Percentiles rank a stretch among this genome's conserved stretches.
Conservation (phyloP, 108 stramenopile species). For the Nannochloropsis oceanica region DNA sequence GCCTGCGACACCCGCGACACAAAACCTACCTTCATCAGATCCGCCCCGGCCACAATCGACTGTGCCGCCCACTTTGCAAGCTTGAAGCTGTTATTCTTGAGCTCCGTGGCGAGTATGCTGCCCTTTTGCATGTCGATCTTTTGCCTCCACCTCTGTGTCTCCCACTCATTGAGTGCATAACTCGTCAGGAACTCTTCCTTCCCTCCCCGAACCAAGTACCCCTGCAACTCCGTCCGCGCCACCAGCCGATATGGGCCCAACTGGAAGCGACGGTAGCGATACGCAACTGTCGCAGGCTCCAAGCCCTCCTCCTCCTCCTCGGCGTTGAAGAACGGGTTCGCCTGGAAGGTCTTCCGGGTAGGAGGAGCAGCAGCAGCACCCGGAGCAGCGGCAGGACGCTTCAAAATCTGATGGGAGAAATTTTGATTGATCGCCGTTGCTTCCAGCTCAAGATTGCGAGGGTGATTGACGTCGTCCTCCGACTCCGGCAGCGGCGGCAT, state of each 20-base stretch:
- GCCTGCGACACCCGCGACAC: constrained; percentile 51
- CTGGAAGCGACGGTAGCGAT: constrained; percentile 85
- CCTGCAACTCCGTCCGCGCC: constrained; percentile 41
- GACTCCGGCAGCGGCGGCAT: constrained; percentile 40
- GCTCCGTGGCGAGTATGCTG: constrained; percentile 83
- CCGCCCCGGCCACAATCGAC: constrained; percentile 80
- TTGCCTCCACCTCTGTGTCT: constrained; percentile 52
- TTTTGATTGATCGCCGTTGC: constrained; percentile 95
- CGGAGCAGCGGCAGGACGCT: constrained; percentile 4
- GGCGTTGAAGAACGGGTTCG: constrained; percentile 94
- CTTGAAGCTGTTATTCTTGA: constrained; percentile 96
- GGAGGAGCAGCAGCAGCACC: neutral
- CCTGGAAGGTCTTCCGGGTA: neutral
- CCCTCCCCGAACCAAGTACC: constrained; percentile 27
- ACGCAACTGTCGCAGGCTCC: constrained; percentile 85
- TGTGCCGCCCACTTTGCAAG: constrained; percentile 95
- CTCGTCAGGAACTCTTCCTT: constrained; percentile 73
- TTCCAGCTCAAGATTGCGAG: constrained; percentile 75
- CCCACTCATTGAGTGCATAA: constrained; percentile 92
- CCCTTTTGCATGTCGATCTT: constrained; percentile 86
- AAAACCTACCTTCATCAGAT: constrained; percentile 95
- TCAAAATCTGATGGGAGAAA: constrained; percentile 89
- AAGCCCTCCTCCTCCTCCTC: constrained; percentile 73
- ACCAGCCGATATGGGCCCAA: constrained; percentile 48
- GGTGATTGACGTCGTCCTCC: constrained; percentile 63